phyloP scores from a whole-genome alignment of 176 grass and related monocot species.

The Ananas comosus region DNA sequence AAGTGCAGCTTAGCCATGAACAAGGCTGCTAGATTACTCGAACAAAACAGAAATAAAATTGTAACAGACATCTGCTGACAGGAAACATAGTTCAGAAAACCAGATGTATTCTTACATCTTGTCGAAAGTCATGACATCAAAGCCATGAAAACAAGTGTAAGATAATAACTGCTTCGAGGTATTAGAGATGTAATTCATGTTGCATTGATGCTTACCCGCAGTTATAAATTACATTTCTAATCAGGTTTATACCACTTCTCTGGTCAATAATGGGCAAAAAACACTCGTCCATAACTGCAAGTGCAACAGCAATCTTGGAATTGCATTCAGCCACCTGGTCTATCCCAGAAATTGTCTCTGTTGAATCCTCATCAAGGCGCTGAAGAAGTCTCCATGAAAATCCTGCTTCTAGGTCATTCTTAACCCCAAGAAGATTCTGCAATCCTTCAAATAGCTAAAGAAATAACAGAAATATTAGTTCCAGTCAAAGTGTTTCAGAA shows the following conservation, averaged over 20 bases:
- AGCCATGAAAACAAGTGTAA: too few species aligned
- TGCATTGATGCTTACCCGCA: constrained; percentile 68
- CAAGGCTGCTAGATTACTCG: too few species aligned
- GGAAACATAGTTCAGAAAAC: too few species aligned
- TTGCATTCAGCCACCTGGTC: constrained; percentile 62
- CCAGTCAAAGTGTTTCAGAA: too few species aligned
- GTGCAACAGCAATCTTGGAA: constrained; percentile 75
- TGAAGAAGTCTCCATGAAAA: constrained; percentile 73
- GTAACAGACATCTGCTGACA: too few species aligned
- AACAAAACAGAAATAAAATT: too few species aligned
- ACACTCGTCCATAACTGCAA: constrained; percentile 90
- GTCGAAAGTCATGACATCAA: too few species aligned
- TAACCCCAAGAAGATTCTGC: constrained; percentile 59
- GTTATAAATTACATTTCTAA: constrained; percentile 82
- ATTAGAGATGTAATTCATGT: neutral
- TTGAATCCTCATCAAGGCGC: constrained; percentile 49
- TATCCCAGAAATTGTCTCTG: constrained; percentile 29
- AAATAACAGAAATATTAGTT: constrained; percentile 2
- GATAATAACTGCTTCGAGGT: neutral
- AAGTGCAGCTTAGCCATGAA: too few species aligned
- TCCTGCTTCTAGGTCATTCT: constrained; percentile 65
- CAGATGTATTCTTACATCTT: too few species aligned
- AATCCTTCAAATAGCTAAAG: constrained; percentile 65
- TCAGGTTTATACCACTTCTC: constrained; percentile 88
- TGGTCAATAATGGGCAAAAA: constrained; percentile 90